Percentiles rank a stretch among this genome's conserved stretches.
phyloP scores from a whole-genome alignment of 1,284 basidiomycete genomes.

The Retiboletus flavoniger region DNA sequence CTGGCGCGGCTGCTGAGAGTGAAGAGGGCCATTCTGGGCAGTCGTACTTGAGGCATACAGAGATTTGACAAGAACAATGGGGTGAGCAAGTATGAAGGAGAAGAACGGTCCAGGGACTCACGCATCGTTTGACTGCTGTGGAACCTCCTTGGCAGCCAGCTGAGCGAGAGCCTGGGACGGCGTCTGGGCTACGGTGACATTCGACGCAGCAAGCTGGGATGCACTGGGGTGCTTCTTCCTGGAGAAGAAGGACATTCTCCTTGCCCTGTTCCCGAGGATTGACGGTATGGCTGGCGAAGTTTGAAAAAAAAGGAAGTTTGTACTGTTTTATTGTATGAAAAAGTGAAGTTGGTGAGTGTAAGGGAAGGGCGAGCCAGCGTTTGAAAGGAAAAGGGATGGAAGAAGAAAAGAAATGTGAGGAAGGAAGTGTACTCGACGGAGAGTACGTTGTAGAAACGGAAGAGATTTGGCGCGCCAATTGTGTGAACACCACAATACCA shows the following conservation, averaged over 20 bases:
- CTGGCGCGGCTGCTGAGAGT: slow-evolving; percentile 37
- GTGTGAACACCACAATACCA: slow-evolving; percentile 9
- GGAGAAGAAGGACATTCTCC: slow-evolving; percentile 88
- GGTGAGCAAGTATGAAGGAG: slow-evolving; percentile 10
- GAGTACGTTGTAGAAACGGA: slow-evolving; percentile 18
- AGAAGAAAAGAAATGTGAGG: slow-evolving; percentile 10
- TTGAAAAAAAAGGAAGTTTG: slow-evolving; percentile 21
- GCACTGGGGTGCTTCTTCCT: slow-evolving; percentile 67
- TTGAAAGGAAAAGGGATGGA: slow-evolving; percentile 10
- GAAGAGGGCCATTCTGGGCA: slow-evolving; percentile 26
- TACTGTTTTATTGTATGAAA: slow-evolving; percentile 16
- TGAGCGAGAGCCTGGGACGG: slow-evolving; percentile 65
- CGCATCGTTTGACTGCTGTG: slow-evolving; percentile 37
- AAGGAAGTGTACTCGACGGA: slow-evolving; percentile 7
- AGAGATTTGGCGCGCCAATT: slow-evolving; percentile 16
- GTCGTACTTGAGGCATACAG: slow-evolving; percentile 19
- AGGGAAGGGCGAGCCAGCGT: slow-evolving; percentile 29
- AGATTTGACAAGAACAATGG: slow-evolving; percentile 3
- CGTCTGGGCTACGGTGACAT: slow-evolving; percentile 56
- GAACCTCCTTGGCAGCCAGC: slow-evolving; percentile 38
- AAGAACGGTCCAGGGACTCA: slow-evolving; percentile 33
- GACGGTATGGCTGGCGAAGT: slow-evolving; percentile 53
- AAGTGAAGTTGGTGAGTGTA: slow-evolving; percentile 4
- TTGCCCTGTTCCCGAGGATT: slow-evolving; percentile 51
- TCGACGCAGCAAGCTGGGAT: slow-evolving; percentile 40